A percentile compares a stretch with the other conserved stretches of the same genome.
These are phyloP conservation scores for Blastobotrys capitulatus DNA, from an alignment of 1,139 yeast species.

Conservation along the genomic window DNA sequence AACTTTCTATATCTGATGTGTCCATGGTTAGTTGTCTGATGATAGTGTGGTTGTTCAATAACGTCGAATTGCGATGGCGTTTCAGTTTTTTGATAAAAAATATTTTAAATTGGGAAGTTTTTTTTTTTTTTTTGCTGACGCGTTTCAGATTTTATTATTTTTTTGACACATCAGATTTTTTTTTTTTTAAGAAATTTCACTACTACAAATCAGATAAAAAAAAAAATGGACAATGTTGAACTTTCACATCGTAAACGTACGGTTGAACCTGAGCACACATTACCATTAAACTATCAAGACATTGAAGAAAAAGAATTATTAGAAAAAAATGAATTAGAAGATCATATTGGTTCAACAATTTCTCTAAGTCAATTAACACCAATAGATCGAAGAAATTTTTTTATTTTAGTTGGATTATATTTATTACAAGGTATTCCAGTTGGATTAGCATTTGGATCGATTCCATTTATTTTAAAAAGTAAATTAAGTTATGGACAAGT, in stretches of 20 bases:
- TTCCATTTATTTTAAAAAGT: constrained; percentile 86
- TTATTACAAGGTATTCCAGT: constrained; percentile 92
- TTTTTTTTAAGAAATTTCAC: background rate
- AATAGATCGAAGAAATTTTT: constrained; percentile 53
- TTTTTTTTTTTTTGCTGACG: too few relatives aligned
- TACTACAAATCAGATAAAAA: background rate
- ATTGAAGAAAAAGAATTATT: constrained; percentile 6
- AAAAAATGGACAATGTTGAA: constrained; percentile 13
- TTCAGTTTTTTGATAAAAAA: too few relatives aligned
- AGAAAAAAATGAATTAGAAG: background rate
- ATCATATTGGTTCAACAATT: constrained; percentile 3
- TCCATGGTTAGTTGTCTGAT: too few relatives aligned
- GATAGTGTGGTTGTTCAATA: too few relatives aligned
- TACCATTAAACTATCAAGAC: constrained; percentile 14
- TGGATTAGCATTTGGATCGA: constrained; percentile 90
- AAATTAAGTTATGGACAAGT: constrained; percentile 82
- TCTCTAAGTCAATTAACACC: constrained; percentile 24
- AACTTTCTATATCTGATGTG: constrained; percentile 6
- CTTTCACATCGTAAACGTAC: constrained; percentile 19
- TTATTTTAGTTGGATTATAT: constrained; percentile 64
- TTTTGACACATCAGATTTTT: background rate
- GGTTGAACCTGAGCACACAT: constrained; percentile 15
- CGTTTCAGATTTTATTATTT: too few relatives aligned
- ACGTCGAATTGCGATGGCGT: too few relatives aligned
- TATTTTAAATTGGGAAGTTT: too few relatives aligned